phyloP scores from a whole-genome alignment of 1,139 yeast genomes.

The Debaryomyces subglobosus region DNA sequence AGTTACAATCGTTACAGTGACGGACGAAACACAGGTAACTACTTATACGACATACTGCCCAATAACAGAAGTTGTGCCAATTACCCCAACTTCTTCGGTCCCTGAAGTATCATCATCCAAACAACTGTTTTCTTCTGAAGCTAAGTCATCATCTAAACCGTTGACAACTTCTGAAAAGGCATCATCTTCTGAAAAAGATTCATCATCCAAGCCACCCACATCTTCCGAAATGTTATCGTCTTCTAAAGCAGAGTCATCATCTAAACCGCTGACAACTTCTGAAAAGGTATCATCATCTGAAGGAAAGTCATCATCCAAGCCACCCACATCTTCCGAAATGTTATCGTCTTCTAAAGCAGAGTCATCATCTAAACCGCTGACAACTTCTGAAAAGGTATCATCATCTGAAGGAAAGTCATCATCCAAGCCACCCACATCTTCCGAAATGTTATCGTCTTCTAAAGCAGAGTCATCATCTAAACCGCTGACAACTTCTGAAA shows the following conservation, averaged over 20 bases:
- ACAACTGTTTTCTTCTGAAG: not conserved
- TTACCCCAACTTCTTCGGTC: not conserved
- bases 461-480: too few relatives aligned
- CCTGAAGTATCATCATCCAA: not conserved
- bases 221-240: not conserved
- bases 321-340: not conserved
- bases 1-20: slow-evolving; percentile 12
- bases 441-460: too few relatives aligned
- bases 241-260: not conserved
- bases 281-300: not conserved
- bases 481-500: not conserved
- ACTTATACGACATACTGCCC: slow-evolving; percentile 32
- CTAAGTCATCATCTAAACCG: not conserved
- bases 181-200: not conserved
- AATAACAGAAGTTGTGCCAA: slow-evolving; percentile 14
- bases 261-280: not conserved
- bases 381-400: not conserved
- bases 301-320: not conserved
- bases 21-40: slow-evolving; percentile 15
- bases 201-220: not conserved
- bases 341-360: too few relatives aligned
- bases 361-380: not conserved
- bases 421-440: not conserved
- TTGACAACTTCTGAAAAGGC: not conserved
- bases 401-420: not conserved